These are phyloP conservation scores for Hypoxylon sp. DNA, from an alignment of 2,329 filamentous ascomycete species.

Conservation along the genomic window DNA sequence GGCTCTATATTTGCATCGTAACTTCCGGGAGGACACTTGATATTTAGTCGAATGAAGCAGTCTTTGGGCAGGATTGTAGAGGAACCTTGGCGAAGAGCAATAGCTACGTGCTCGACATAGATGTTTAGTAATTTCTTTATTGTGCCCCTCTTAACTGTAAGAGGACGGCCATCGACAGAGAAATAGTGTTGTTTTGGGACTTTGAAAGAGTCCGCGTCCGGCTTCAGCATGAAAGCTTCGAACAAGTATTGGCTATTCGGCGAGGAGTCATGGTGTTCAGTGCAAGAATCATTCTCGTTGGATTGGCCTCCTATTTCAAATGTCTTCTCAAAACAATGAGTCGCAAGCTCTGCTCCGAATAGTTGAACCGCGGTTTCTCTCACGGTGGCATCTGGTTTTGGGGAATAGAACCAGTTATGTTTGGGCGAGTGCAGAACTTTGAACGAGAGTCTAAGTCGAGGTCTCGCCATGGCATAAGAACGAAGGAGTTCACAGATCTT, in stretches of 20 bases:
- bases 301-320: constrained; percentile 29
- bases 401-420: constrained; percentile 74
- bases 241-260: constrained; percentile 60
- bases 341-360: constrained; percentile 69
- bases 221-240: constrained; percentile 71
- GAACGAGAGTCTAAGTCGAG: constrained; percentile 72
- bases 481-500: constrained; percentile 73
- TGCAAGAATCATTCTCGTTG: constrained; percentile 33
- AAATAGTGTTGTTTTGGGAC: constrained; percentile 71
- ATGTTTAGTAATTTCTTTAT: constrained; percentile 71
- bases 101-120: constrained; percentile 66
- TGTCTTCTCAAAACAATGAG: constrained; percentile 65
- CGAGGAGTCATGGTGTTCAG: background rate
- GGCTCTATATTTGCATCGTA: constrained; percentile 83
- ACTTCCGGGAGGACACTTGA: constrained; percentile 71
- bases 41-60: constrained; percentile 75
- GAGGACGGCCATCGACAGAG: constrained; percentile 77
- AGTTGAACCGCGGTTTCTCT: constrained; percentile 74
- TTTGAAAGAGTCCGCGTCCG: constrained; percentile 61
- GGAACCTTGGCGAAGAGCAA: constrained; percentile 41
- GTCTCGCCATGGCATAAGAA: constrained; percentile 76
- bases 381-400: constrained; percentile 63
- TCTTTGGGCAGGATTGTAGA: constrained; percentile 59
- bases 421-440: constrained; percentile 69
- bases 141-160: constrained; percentile 68